phyloP scores from a whole-genome alignment of 148 eudicot species.

The Pouteria glomerata region DNA sequence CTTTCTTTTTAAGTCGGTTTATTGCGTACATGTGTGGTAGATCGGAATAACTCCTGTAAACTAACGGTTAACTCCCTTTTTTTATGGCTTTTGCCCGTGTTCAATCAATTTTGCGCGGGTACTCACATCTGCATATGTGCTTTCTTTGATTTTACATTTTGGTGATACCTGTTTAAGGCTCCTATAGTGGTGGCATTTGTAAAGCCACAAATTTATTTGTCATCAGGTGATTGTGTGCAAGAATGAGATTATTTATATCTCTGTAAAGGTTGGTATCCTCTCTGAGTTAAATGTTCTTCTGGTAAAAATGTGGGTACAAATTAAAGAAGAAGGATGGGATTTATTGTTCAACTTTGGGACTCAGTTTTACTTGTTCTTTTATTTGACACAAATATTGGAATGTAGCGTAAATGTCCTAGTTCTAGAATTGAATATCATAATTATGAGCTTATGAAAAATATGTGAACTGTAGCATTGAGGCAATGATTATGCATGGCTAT shows the following conservation, averaged over 20 bases:
- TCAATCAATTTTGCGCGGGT: not conserved
- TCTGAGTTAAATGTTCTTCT: not conserved
- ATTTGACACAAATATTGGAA: not conserved
- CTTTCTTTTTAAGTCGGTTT: not conserved
- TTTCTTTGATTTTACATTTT: slow-evolving; percentile 2
- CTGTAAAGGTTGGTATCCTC: not conserved
- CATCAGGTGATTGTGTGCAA: not conserved
- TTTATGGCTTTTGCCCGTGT: not conserved
- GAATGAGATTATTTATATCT: not conserved
- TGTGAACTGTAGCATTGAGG: not conserved
- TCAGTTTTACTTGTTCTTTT: not conserved
- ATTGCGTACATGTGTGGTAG: slow-evolving; percentile 9
- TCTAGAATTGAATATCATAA: not conserved
- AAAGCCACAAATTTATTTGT: not conserved
- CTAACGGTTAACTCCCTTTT: not conserved
- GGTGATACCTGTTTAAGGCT: slow-evolving; percentile 1
- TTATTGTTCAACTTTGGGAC: not conserved
- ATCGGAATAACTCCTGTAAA: not conserved
- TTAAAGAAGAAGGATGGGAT: not conserved
- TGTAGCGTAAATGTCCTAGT: not conserved
- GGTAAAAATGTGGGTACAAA: not conserved
- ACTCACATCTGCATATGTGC: slow-evolving; percentile 6
- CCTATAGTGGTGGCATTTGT: not conserved
- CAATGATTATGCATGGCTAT: not conserved
- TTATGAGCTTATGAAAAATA: not conserved